Percentiles rank a stretch among this genome's conserved stretches.
phyloP scores from a whole-genome alignment of 495 filamentous ascomycete species.

The Daldinia childiae region DNA sequence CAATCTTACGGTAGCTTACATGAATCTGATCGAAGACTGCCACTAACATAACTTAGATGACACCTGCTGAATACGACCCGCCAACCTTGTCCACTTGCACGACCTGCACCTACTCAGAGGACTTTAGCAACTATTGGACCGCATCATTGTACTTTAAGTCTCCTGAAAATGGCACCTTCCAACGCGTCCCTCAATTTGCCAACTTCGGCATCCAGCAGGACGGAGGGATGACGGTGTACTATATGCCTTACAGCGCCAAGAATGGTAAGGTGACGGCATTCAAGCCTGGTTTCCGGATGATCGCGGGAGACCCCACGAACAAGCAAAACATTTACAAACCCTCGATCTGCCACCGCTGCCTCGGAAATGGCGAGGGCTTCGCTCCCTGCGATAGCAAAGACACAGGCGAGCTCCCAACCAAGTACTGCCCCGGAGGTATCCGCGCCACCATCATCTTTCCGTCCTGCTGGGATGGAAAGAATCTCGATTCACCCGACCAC shows the following conservation, averaged over 20 bases:
- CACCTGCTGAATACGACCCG: slow-evolving; percentile 47
- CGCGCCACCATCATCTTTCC: slow-evolving; percentile 54
- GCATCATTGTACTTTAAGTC: slow-evolving; percentile 56
- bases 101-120: slow-evolving; percentile 50
- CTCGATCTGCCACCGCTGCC: slow-evolving; percentile 68
- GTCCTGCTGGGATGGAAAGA: slow-evolving; percentile 55
- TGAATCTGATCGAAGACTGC: slow-evolving; percentile 5
- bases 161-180: slow-evolving; percentile 54
- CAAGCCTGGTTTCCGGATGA: slow-evolving; percentile 70
- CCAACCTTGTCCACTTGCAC: slow-evolving; percentile 50
- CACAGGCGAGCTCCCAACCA: slow-evolving; percentile 37
- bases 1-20: slow-evolving; percentile 41
- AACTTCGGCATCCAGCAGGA: slow-evolving; percentile 54
- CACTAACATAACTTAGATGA: slow-evolving; percentile 45
- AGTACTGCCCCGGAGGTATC: slow-evolving; percentile 51
- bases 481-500: slow-evolving; percentile 53
- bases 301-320: slow-evolving; percentile 69
- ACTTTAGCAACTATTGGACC: slow-evolving; percentile 59
- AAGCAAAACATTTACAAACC: slow-evolving; percentile 55
- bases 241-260: slow-evolving; percentile 54
- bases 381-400: slow-evolving; percentile 64
- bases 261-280: slow-evolving; percentile 51
- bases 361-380: slow-evolving; percentile 69
- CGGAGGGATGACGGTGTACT: slow-evolving; percentile 57
- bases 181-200: slow-evolving; percentile 56